Percentiles rank a stretch among this genome's conserved stretches.
Evolutionary conservation across 768 basidiomycete genomes (phyloP).

Genomic region (Mrakia frigida): DNA sequence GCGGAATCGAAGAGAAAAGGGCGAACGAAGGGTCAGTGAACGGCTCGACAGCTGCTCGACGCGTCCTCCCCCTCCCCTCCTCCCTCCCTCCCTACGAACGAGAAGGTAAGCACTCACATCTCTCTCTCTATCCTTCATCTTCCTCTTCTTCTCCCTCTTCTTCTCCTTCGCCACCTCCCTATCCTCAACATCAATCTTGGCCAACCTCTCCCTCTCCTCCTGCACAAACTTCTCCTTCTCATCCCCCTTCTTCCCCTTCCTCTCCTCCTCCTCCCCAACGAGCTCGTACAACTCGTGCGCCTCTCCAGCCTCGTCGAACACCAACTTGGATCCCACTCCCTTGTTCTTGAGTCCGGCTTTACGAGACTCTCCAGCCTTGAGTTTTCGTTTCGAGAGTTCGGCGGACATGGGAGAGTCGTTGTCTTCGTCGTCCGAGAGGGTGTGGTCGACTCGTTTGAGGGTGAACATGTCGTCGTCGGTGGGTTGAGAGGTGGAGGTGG

Average conservation of each 20-base stretch:
- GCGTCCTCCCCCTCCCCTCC: not conserved
- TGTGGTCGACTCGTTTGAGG: constrained; percentile 85
- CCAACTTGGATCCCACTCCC: constrained; percentile 62
- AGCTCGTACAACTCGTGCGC: constrained; percentile 73
- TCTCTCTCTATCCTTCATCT: constrained; percentile 72
- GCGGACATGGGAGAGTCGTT: constrained; percentile 32
- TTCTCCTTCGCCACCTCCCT: constrained; percentile 79
- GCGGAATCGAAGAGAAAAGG: constrained; percentile 27
- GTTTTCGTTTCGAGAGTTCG: constrained; percentile 75
- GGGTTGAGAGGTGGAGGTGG: constrained; percentile 20
- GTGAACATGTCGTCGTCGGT: constrained; percentile 78
- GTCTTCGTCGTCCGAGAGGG: constrained; percentile 47
- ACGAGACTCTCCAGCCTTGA: constrained; percentile 66
- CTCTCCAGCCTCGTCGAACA: constrained; percentile 85
- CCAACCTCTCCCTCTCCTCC: constrained; percentile 67
- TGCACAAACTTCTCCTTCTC: constrained; percentile 68
- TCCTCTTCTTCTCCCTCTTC: constrained; percentile 85
- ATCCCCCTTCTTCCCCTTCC: constrained; percentile 54
- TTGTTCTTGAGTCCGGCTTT: constrained; percentile 62
- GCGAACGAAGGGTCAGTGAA: constrained; percentile 18
- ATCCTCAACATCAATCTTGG: constrained; percentile 64
- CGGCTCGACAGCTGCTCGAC: not conserved
- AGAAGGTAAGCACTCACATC: constrained; percentile 45
- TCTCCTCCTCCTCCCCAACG: constrained; percentile 67
- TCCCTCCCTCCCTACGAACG: not conserved